Evolutionary conservation across 2,329 filamentous ascomycete species (phyloP), one percentile per base, ranked within the genome.

Genomic region (Xylariaceae sp.): DNA sequence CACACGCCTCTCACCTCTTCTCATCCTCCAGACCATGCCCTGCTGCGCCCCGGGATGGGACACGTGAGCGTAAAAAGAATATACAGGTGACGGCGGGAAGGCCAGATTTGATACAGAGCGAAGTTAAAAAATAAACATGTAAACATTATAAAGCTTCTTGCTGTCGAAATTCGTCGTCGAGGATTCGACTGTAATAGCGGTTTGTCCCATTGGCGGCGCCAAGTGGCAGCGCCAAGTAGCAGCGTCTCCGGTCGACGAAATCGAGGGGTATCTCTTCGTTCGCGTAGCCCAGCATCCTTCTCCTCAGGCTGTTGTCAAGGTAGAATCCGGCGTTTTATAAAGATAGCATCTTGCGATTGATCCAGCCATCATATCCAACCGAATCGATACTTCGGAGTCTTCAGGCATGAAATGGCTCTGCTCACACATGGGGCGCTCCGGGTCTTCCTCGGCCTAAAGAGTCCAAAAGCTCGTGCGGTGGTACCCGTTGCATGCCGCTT

Each of bases 391-490:
- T 43, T 47, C 47, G 50, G 42, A 43, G n/a, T 48, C 34, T 43
- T 49, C 5, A 52, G 30, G 32, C 39, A 53, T 29, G 46, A 42
- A 31, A 53, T 44, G 47, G 30, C 42, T 41, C 44, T 40, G 47
- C 31, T 76, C 68, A 83, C 48, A 84, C 75, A 11, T 74, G 75
- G 32, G 80, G 80, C 34, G 73, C 76, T 12, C 75, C 77, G 11
- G 75, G 66, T 55, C 75, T 71, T 34, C 73, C 74, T 57, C 76
- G 75, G 44, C 75, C 74, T 12, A 84, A 67, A 19, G 76, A 79
- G 63, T 81, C 76, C 6, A 84, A 71, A 39, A 84, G 74, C 68
- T 86, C 80, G 50, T 79, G 76, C 2, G 84, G 84, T 9, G 83
- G 83, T 57, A 86, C 78, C 58, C 81, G 73, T 61, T 77, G 74